Base-by-base conservation (phyloP, 345 rosid genomes). In the Fremontodendron californicum region DNA sequence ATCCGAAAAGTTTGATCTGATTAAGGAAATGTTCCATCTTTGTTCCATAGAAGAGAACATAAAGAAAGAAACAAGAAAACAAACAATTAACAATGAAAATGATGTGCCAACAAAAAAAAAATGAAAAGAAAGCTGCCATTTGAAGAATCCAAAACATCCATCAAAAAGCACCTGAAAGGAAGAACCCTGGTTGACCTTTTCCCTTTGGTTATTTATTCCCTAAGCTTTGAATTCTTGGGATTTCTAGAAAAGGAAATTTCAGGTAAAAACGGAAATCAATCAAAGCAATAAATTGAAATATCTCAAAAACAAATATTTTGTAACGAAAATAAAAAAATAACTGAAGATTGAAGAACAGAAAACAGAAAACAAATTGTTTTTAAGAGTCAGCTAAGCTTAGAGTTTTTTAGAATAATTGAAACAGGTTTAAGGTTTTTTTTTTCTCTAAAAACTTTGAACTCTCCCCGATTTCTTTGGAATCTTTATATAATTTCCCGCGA, bases 1-100 rank as follows among this genome's bases (percentile, higher is more conserved):
- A 81, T 73, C 48, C 57, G 78, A 57, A 63, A 74, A 15, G 19
- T 62, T 33, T 52, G 75, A 86, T 67, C 82, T 73, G 77, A 71
- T 18, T 40, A 71, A 11, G 49, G 37, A 76, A 78, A 52, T 52
- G 39, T 37, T 27, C 10, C 63, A 74, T 77, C 72, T 75, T 78
- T 48, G 77, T 63, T 80, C 61, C 67, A 62, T 67, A 42, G 33
- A 27, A 48, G n/a, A n/a, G n/a, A n/a, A n/a, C n/a, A n/a, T n/a
- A 77, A 31, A 72, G 68, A 70, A 40, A n/a, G n/a, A 18, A 31
- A 19, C 9, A 10, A 73, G 5, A 3, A 10, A 57, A 57, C 15
- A 25, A 23, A 57, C 13, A 55, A 52, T 52, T 55, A 3, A 55
- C 58, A n/a, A 73, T 0, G 19, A 9, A 65, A 65, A 76, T 19